Conservation (phyloP, 441 rosid species). For the Adansonia madagascariensis region DNA sequence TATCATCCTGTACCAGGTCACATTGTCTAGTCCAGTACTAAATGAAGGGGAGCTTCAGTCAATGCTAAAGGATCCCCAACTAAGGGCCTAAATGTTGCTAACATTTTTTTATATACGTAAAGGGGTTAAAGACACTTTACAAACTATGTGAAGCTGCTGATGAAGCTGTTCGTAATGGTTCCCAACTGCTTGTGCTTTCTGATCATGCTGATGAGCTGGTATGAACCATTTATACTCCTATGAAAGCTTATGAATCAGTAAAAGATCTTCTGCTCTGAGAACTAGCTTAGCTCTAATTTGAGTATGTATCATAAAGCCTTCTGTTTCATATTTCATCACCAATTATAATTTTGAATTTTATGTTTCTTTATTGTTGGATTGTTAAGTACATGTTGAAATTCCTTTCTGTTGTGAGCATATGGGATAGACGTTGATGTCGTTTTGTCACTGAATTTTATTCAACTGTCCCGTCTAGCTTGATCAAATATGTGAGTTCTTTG, state of each 20-base stretch:
- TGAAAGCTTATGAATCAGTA: background rate
- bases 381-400: background rate
- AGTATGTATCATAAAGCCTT: slow-evolving; percentile 13
- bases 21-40: slow-evolving; percentile 80
- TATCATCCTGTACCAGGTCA: slow-evolving; percentile 56
- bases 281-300: background rate
- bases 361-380: background rate
- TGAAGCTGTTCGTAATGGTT: slow-evolving; percentile 97
- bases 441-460: slow-evolving; percentile 19
- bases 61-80: slow-evolving; percentile 65
- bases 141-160: slow-evolving; percentile 95
- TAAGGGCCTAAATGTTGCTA: slow-evolving; percentile 70
- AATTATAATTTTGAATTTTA: background rate
- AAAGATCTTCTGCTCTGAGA: background rate
- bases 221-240: slow-evolving; percentile 23
- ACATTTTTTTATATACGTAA: slow-evolving; percentile 88
- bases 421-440: background rate
- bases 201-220: slow-evolving; percentile 84
- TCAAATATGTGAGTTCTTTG: background rate
- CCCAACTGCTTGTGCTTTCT: slow-evolving; percentile 90
- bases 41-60: slow-evolving; percentile 92
- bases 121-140: slow-evolving; percentile 67
- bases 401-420: background rate
- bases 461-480: background rate
- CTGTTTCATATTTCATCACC: background rate